Evolutionary conservation across 495 filamentous ascomycete genomes (phyloP).

Genomic region (Collariella sp.): DNA sequence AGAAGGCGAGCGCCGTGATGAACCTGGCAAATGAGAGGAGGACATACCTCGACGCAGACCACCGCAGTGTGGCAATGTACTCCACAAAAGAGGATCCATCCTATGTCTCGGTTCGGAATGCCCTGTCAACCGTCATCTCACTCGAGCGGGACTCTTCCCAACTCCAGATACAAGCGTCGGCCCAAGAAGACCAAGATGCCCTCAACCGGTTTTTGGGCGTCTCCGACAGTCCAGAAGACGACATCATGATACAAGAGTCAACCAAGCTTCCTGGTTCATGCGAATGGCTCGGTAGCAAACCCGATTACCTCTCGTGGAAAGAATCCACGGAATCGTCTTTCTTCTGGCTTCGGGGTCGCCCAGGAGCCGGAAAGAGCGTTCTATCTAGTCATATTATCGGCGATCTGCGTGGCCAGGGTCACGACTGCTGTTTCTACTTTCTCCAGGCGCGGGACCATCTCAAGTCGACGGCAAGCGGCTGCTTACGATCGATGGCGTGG

Average conservation of each 20-base stretch:
- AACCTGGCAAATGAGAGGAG: conserved; percentile 10
- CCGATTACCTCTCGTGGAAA: background rate
- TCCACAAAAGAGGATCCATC: conserved; percentile 7
- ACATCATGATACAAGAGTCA: background rate
- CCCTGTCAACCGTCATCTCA: background rate
- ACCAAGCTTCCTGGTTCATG: background rate
- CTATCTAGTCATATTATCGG: background rate
- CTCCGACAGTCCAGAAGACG: background rate
- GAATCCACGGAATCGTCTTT: background rate
- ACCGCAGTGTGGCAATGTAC: conserved; percentile 13
- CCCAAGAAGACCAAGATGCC: background rate
- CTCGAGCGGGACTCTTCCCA: background rate
- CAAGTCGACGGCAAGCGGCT: conserved; percentile 2
- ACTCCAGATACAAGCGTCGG: background rate
- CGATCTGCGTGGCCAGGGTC: background rate
- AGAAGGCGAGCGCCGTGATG: conserved; percentile 15
- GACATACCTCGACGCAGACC: conserved; percentile 11
- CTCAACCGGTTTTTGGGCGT: background rate
- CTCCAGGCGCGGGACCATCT: background rate
- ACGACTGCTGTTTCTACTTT: conserved; percentile 4
- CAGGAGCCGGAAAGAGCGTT: conserved; percentile 1
- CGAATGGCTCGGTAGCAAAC: background rate
- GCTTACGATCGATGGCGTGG: conserved; percentile 7
- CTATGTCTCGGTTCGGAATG: conserved; percentile 5
- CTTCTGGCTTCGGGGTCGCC: conserved; percentile 2